Evolutionary conservation across 441 rosid species (phyloP).

Genomic region (Iberis amara): DNA sequence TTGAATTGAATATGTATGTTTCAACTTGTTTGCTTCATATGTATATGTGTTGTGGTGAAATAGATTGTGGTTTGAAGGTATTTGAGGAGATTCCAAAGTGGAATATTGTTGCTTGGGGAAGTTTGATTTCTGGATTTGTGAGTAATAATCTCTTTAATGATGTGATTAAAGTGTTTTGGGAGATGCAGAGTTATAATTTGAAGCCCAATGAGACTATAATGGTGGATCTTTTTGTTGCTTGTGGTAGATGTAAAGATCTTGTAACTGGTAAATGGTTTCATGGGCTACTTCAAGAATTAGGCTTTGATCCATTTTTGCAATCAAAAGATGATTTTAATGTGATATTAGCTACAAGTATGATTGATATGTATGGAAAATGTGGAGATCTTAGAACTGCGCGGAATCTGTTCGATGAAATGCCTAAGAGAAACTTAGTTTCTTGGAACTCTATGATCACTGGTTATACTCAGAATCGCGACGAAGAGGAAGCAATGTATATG

Average conservation of each 20-base stretch:
- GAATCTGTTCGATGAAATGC: slow-evolving; percentile 34
- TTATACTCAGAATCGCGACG: slow-evolving; percentile 30
- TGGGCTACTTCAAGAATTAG: slow-evolving; percentile 23
- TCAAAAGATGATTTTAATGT: slow-evolving; percentile 21
- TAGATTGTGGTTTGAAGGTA: slow-evolving; percentile 27
- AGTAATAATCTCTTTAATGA: slow-evolving; percentile 20
- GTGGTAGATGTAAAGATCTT: slow-evolving; percentile 30
- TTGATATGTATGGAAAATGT: slow-evolving; percentile 36
- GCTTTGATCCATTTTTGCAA: slow-evolving; percentile 28
- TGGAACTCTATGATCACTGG: slow-evolving; percentile 36
- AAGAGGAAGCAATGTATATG: slow-evolving; percentile 27
- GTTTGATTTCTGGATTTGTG: slow-evolving; percentile 36
- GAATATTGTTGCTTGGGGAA: slow-evolving; percentile 36
- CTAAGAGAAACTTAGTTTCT: slow-evolving; percentile 32
- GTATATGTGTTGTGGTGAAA: slow-evolving; percentile 34
- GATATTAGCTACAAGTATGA: slow-evolving; percentile 34
- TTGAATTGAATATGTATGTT: slow-evolving; percentile 36
- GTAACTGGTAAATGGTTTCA: slow-evolving; percentile 31
- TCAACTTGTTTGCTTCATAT: slow-evolving; percentile 37
- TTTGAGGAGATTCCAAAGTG: slow-evolving; percentile 36
- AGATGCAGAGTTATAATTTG: slow-evolving; percentile 28
- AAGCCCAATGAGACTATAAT: slow-evolving; percentile 32
- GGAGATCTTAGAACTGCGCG: slow-evolving; percentile 32
- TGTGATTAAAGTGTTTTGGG: slow-evolving; percentile 25
- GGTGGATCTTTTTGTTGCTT: slow-evolving; percentile 35